phyloP scores from a whole-genome alignment of 352 stramenopile genomes.

The Globisporangium iwayamae region DNA sequence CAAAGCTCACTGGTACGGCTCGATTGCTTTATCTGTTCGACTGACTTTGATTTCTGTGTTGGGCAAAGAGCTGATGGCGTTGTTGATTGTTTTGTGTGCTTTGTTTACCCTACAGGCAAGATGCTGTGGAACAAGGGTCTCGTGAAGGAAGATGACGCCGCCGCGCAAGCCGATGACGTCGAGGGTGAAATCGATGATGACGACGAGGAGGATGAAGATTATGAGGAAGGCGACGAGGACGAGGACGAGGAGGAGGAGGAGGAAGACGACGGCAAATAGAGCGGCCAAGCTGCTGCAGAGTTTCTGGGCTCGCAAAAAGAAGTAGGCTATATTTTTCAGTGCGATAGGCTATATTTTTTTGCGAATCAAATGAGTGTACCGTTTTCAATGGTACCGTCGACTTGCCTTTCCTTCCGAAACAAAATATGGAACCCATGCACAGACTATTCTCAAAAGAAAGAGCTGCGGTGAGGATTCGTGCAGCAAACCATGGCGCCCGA shows the following conservation, averaged over 20 bases:
- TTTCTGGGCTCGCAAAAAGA: background rate
- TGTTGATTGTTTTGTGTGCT: background rate
- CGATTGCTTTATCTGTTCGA: background rate
- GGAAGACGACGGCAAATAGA: constrained; percentile 6
- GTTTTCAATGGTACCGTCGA: background rate
- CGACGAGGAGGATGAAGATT: constrained; percentile 29
- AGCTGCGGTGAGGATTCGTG: background rate
- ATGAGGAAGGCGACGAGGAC: constrained; percentile 28
- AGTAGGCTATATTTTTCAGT: constrained; percentile 5
- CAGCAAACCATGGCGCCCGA: background rate
- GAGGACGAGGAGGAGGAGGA: constrained; percentile 28
- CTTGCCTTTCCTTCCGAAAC: too few species aligned
- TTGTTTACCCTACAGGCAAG: constrained; percentile 28
- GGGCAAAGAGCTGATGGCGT: background rate
- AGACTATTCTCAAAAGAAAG: background rate
- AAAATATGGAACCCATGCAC: too few species aligned
- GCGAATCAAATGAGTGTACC: background rate
- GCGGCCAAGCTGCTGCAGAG: background rate
- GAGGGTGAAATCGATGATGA: constrained; percentile 44
- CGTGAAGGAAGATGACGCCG: constrained; percentile 59
- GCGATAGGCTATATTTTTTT: constrained; percentile 4
- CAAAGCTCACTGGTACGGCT: constrained; percentile 71
- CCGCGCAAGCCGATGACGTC: constrained; percentile 36
- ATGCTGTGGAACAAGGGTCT: constrained; percentile 71
- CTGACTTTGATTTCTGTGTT: background rate